Conservation (phyloP, 768 basidiomycete species). For the Termitomyces sp. region DNA sequence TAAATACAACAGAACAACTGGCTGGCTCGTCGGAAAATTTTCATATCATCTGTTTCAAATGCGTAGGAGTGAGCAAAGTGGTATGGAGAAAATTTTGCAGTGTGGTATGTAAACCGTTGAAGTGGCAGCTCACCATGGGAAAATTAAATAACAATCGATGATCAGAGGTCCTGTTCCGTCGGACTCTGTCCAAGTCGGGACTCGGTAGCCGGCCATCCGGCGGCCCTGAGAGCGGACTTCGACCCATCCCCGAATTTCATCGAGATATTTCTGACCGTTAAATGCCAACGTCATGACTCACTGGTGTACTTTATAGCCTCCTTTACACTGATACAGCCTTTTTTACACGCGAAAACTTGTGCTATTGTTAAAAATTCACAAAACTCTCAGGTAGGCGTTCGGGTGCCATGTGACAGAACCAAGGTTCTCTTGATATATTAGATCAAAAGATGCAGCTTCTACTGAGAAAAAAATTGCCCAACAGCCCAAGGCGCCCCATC, state of each 20-base stretch:
- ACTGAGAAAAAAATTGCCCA: neutral
- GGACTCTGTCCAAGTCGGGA: neutral
- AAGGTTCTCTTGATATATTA: constrained; percentile 5
- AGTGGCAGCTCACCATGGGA: too few species aligned
- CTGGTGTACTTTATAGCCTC: neutral
- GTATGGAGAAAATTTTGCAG: neutral
- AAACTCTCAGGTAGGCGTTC: neutral
- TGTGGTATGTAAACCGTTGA: neutral
- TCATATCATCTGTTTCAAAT: neutral
- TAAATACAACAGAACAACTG: too few species aligned
- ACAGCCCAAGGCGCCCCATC: neutral
- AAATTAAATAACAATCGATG: neutral
- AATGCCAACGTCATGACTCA: neutral
- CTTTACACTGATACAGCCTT: neutral
- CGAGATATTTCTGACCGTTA: neutral
- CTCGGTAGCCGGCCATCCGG: neutral
- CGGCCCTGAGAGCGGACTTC: neutral
- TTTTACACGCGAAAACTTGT: neutral
- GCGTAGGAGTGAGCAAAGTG: neutral
- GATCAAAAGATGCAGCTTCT: constrained; percentile 1
- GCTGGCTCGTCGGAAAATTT: too few species aligned
- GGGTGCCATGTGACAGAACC: constrained; percentile 1
- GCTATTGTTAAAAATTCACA: neutral
- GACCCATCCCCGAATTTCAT: neutral
- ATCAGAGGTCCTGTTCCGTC: neutral